Evolutionary conservation across 2,329 filamentous ascomycete species (phyloP), one percentile per base, ranked within the genome.

Genomic region (Fusarium coffeatum): DNA sequence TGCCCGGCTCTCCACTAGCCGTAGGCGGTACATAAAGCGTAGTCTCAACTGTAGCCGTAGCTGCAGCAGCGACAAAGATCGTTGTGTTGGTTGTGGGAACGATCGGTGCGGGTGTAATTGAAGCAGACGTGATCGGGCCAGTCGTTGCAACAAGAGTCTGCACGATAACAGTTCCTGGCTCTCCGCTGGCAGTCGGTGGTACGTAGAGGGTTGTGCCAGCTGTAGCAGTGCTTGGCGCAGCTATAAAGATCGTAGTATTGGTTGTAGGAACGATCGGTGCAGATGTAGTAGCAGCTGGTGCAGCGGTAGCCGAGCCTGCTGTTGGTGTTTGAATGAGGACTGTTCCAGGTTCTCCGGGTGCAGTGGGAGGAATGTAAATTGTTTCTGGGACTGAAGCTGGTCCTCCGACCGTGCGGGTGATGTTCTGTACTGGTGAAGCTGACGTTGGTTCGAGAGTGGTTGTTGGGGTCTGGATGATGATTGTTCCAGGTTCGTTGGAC

Each of bases 101-200:
- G 3, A 64, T 46, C 5, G 55, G 23, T 3, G 11, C 30, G 0
- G 45, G 13, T 5, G 63, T 58, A 16, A 49, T 30, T 5, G 47
- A 32, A 25, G 25, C 9, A 18, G 32, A 3, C 2, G 32, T 37
- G 3, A 9, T 18, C 1, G 32, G 32, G 4, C 15, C 37, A 28
- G 37, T 11, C 2, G 22, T 37, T 1, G 12, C 10, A 1, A 13
- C 42, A 8, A 65, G 58, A 1, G 61, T 69, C 13, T 64, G 47
- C 2, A 69, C 22, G 5, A 69, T 58, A 10, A 70, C 43, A 1
- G 66, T 69, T 3, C 67, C 67, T 13, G 67, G 57, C 5, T 67
- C 62, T 0, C 43, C 50, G 27, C 20, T 37, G 2, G 60, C 60
- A 3, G 66, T 47, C 6, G 66, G 66, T 1, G 66, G 55, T 15